Conservation (phyloP, 768 basidiomycete genomes). For the Neoboletus subvelutipes region DNA sequence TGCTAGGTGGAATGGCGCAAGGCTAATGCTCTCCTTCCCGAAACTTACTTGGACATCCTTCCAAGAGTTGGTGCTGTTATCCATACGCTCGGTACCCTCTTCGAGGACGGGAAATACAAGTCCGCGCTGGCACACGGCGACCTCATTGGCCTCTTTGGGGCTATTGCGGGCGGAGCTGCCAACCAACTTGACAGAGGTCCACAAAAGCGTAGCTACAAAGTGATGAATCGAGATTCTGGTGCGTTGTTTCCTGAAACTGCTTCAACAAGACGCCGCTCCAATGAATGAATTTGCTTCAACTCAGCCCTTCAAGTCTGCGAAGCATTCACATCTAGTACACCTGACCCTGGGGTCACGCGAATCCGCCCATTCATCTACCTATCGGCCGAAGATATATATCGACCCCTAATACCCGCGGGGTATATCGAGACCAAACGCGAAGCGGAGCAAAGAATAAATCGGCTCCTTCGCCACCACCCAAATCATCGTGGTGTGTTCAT, state of each 20-base stretch:
- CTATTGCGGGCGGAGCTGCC: conserved; percentile 42
- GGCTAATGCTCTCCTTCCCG: conserved; percentile 79
- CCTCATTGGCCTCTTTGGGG: conserved; percentile 48
- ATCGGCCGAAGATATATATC: conserved; percentile 85
- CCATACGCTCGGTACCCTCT: conserved; percentile 88
- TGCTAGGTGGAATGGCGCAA: conserved; percentile 82
- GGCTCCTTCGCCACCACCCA: conserved; percentile 44
- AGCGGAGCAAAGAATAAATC: conserved; percentile 71
- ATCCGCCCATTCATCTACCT: conserved; percentile 84
- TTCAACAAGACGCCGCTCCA: conserved; percentile 1
- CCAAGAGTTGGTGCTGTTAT: conserved; percentile 74
- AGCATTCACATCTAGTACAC: conserved; percentile 57
- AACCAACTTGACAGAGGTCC: conserved; percentile 61
- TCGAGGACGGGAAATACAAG: conserved; percentile 85
- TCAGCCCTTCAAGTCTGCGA: conserved; percentile 75
- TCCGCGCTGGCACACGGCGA: conserved; percentile 59
- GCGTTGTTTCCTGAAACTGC: conserved; percentile 29
- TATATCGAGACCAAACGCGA: conserved; percentile 96
- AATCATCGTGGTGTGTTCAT: conserved; percentile 74
- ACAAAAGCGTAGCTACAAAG: conserved; percentile 61
- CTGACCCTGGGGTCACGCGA: conserved; percentile 29
- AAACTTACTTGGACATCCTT: conserved; percentile 69
- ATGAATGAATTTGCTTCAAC: conserved; percentile 12
- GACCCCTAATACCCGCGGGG: conserved; percentile 77
- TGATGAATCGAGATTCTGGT: conserved; percentile 90